Percentiles rank a stretch among this genome's conserved stretches.
Evolutionary conservation across 2,329 filamentous ascomycete genomes (phyloP).

Genomic region (Pestalotiopsis sp.): DNA sequence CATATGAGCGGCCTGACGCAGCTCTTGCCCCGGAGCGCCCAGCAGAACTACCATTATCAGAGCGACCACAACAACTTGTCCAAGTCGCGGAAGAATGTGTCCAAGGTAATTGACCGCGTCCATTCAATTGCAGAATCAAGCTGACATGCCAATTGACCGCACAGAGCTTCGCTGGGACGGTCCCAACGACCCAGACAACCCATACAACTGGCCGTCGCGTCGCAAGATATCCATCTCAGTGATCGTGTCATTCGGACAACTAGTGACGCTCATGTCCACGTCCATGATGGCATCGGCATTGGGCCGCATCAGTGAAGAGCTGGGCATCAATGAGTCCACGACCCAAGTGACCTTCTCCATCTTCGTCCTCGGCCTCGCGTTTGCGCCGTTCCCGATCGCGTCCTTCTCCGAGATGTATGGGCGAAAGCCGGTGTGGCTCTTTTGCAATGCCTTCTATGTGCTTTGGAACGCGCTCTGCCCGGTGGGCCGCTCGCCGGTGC

Average conservation of each 20-base stretch:
- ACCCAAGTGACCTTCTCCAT: constrained; percentile 37
- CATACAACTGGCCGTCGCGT: constrained; percentile 1
- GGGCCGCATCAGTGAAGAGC: constrained; percentile 32
- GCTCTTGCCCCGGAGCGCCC: too few relatives aligned
- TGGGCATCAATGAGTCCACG: constrained; percentile 28
- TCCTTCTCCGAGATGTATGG: constrained; percentile 37
- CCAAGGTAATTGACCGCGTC: too few relatives aligned
- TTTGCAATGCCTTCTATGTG: constrained; percentile 34
- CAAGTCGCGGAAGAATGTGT: too few relatives aligned
- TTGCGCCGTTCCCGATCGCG: constrained; percentile 36
- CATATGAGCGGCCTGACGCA: too few relatives aligned
- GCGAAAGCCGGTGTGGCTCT: constrained; percentile 35
- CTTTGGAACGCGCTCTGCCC: constrained; percentile 39
- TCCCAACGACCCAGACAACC: constrained; percentile 19
- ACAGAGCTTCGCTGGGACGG: constrained; percentile 20
- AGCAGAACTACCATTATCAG: too few relatives aligned
- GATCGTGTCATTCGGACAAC: constrained; percentile 3
- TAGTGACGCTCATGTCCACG: constrained; percentile 29
- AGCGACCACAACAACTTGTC: too few relatives aligned
- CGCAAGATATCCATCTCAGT: constrained; percentile 1
- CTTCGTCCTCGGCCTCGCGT: constrained; percentile 37
- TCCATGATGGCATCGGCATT: constrained; percentile 40
- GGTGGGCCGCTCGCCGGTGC: constrained; percentile 28
- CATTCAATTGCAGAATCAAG: too few relatives aligned
- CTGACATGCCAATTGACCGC: too few relatives aligned